Conservation (phyloP, 768 basidiomycete genomes). For the Russula sp. region DNA sequence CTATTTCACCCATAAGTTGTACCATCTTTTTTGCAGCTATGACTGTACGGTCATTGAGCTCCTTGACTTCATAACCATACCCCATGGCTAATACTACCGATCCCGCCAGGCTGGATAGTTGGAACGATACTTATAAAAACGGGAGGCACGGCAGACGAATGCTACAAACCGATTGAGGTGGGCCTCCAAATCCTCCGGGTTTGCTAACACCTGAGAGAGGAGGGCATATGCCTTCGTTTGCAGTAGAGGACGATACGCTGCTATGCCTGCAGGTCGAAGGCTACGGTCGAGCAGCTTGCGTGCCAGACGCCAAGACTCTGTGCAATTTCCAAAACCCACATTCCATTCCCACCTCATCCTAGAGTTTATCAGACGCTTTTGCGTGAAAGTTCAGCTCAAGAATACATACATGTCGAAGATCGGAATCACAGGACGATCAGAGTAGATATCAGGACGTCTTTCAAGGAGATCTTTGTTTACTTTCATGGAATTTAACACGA, state of each 20-base stretch:
- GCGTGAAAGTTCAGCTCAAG: neutral
- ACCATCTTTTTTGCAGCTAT: neutral
- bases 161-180: conserved; percentile 4
- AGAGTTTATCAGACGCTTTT: neutral
- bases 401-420: conserved; percentile 6
- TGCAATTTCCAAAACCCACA: neutral
- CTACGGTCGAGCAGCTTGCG: conserved; percentile 10
- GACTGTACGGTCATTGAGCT: conserved; percentile 2
- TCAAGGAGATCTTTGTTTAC: conserved; percentile 17
- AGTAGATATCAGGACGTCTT: conserved; percentile 12
- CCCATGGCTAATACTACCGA: neutral
- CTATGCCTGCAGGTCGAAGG: neutral
- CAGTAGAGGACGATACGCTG: neutral
- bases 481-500: conserved; percentile 6
- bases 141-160: too few species aligned
- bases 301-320: neutral
- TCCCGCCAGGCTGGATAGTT: conserved; percentile 6
- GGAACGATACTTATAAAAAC: neutral
- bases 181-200: neutral
- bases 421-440: conserved; percentile 12
- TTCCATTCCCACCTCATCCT: conserved; percentile 5
- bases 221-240: neutral
- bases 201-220: neutral
- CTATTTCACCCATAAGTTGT: neutral
- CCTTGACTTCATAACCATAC: conserved; percentile 15